phyloP scores from a whole-genome alignment of 1,284 basidiomycete genomes.

The Singerocomus rubriflavus region DNA sequence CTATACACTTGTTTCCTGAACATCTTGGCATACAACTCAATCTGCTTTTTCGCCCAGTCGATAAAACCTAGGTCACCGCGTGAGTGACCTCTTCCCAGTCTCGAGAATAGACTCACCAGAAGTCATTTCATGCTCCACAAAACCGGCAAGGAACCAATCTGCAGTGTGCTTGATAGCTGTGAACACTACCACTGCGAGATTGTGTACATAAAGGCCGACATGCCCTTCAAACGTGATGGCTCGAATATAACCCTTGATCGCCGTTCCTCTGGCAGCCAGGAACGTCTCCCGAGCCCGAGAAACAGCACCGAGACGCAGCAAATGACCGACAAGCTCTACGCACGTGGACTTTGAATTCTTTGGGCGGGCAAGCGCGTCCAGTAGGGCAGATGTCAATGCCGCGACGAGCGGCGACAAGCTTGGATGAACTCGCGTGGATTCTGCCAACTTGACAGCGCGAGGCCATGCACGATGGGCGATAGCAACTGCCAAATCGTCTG shows the following conservation, averaged over 20 bases:
- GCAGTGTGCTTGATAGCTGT: constrained; percentile 92
- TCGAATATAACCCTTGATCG: constrained; percentile 75
- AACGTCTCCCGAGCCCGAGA: constrained; percentile 83
- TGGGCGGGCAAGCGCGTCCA: constrained; percentile 71
- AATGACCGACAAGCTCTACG: constrained; percentile 67
- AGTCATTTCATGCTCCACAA: constrained; percentile 91
- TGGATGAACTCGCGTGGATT: constrained; percentile 74
- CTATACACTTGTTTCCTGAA: constrained; percentile 93
- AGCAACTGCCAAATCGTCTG: constrained; percentile 88
- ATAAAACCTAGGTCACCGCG: constrained; percentile 67
- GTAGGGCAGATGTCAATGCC: constrained; percentile 70
- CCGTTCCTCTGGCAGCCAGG: constrained; percentile 72
- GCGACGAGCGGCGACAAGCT: constrained; percentile 64
- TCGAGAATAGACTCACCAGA: constrained; percentile 60
- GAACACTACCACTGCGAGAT: constrained; percentile 82
- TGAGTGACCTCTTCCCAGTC: constrained; percentile 2
- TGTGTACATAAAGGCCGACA: constrained; percentile 75
- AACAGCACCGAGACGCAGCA: constrained; percentile 75
- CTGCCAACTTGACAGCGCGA: constrained; percentile 78
- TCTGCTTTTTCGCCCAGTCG: constrained; percentile 88
- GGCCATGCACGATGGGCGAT: constrained; percentile 91
- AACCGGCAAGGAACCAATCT: constrained; percentile 97
- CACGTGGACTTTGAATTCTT: constrained; percentile 78
- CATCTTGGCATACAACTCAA: constrained; percentile 80
- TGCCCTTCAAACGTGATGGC: constrained; percentile 92